Conservation (phyloP, 2,329 filamentous ascomycete genomes). For the Pseudocercospora vitis region DNA sequence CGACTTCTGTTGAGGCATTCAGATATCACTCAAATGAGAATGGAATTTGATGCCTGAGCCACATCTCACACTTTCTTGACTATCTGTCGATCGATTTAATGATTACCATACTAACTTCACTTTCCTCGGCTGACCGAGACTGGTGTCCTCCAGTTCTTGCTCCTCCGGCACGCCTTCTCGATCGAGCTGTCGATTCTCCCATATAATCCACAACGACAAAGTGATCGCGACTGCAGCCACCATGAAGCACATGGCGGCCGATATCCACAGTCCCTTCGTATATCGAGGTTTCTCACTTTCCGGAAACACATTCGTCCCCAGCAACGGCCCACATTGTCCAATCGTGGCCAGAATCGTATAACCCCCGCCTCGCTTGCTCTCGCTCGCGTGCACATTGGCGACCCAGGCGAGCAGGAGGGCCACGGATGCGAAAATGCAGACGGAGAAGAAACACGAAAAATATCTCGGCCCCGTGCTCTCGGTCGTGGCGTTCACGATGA, state of each 20-base stretch:
- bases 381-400: constrained; percentile 41
- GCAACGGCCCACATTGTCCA: constrained; percentile 68
- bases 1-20: not conserved
- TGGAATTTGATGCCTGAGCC: constrained; percentile 11
- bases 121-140: constrained; percentile 16
- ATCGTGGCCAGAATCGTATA: constrained; percentile 42
- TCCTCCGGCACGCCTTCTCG: constrained; percentile 39
- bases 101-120: constrained; percentile 17
- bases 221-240: constrained; percentile 56
- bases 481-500: constrained; percentile 44
- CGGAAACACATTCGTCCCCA: constrained; percentile 61
- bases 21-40: not conserved
- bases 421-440: constrained; percentile 43
- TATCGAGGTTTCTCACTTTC: constrained; percentile 48
- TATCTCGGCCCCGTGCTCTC: constrained; percentile 39
- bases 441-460: constrained; percentile 42
- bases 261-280: constrained; percentile 59
- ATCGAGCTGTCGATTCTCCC: constrained; percentile 63
- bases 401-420: constrained; percentile 42
- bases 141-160: constrained; percentile 28
- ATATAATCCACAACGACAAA: constrained; percentile 56
- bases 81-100: not conserved
- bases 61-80: constrained; percentile 1
- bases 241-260: constrained; percentile 62
- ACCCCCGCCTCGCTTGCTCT: constrained; percentile 41